Conservation (phyloP, 2,329 filamentous ascomycete genomes). For the Cercospora brassicicola region DNA sequence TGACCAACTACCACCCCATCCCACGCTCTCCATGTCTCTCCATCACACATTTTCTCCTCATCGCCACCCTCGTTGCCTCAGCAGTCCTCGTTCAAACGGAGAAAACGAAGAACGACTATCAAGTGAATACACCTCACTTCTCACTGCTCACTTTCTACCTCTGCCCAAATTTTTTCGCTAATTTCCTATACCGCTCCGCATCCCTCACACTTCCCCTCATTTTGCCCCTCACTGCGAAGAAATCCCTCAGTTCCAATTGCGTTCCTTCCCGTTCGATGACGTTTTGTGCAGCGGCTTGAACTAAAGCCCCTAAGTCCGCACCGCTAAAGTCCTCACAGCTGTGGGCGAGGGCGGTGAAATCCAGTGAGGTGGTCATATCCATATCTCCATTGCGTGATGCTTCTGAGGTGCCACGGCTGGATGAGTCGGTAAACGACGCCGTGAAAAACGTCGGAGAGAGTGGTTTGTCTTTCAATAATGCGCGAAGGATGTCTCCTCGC, state of each 20-base stretch:
- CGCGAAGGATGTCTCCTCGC: slow-evolving; percentile 79
- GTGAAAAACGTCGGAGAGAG: neutral
- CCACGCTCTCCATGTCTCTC: neutral
- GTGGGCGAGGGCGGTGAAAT: slow-evolving; percentile 64
- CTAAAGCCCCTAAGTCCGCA: slow-evolving; percentile 61
- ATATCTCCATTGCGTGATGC: neutral
- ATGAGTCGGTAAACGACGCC: too few relatives aligned
- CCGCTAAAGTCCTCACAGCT: slow-evolving; percentile 76
- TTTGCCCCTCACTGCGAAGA: slow-evolving; percentile 44
- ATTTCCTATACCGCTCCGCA: slow-evolving; percentile 56
- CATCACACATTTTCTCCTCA: neutral
- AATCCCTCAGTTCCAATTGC: slow-evolving; percentile 51
- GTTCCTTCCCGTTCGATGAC: slow-evolving; percentile 53
- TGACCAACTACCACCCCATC: neutral
- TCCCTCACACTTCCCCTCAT: slow-evolving; percentile 58
- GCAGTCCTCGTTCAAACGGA: neutral
- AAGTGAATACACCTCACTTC: neutral
- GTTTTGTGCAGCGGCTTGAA: slow-evolving; percentile 60
- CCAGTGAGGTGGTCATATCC: slow-evolving; percentile 22
- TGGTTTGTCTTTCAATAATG: slow-evolving; percentile 59
- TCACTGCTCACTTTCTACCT: neutral
- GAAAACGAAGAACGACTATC: neutral
- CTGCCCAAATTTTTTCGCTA: slow-evolving; percentile 45
- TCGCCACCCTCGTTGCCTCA: neutral
- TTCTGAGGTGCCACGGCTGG: neutral